Evolutionary conservation across 208 protist species (phyloP), one percentile per base, ranked within the genome.

Genomic region (Leptomonas pyrrhocoris): DNA sequence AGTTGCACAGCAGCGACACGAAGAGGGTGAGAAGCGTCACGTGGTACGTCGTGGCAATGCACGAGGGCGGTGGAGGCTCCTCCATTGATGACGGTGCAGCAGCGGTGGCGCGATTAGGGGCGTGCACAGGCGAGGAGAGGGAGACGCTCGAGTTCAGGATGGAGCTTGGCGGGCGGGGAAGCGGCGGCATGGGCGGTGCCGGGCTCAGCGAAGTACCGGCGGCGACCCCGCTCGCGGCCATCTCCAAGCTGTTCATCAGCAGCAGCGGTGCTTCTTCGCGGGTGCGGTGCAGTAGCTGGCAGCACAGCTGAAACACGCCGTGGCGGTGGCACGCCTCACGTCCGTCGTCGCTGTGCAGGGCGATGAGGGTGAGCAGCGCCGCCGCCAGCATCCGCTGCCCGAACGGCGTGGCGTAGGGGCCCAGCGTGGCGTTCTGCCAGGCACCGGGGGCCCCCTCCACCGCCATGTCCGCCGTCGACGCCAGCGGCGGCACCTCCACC

Each of bases 391-490:
- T 71, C 4, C 80, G 82, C 72, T 96, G 92, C 0, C 92, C 92
- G 19, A 71, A 68, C 16, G 80, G 53, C 0, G 75, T 80, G 18
- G 80, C 77, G 67, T 84, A 96, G 21, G 66, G 62, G 1, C 87
- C 89, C 28, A 96, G 82, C 15, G 83, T 76, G 18, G 71, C 48
- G 62, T 72, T 62, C 85, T 96, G 92, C 92, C 92, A 96, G 30
- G 78, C 73, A 23, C 88, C 89, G 27, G 77, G 60, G 34, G 55
- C 46, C 36, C 59, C 74, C 38, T 51, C 68, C 0, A 34, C 63
- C 9, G 55, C 27, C 11, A 21, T 55, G 36, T 64, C 46, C 12
- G 30, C 23, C 18, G 62, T 45, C 1, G 63, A 38, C 38, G 51
- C 59, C 2, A 64, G 49, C 38, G 51, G 68, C 28, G 70, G 77